These are phyloP conservation scores for Guadua angustifolia DNA, from an alignment of 176 grass and related monocot genomes.

Conservation along the genomic window DNA sequence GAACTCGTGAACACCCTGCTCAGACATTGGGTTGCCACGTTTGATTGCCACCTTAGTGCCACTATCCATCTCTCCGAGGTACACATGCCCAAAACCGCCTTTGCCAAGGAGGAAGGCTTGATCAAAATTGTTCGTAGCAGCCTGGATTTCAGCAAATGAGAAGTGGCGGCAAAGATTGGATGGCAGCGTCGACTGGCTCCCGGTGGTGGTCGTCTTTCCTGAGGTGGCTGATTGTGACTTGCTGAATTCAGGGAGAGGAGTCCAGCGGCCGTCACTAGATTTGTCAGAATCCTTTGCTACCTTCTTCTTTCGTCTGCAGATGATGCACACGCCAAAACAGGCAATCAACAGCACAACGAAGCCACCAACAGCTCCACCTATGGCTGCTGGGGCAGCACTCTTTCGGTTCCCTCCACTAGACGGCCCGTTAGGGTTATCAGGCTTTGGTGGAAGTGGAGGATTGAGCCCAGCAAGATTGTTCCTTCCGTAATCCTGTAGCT, in stretches of 20 bases:
- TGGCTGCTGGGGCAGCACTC: not conserved
- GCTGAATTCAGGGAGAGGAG: slow-evolving; percentile 46
- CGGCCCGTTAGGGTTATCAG: not conserved
- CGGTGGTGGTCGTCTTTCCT: too few species aligned
- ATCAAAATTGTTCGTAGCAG: slow-evolving; percentile 66
- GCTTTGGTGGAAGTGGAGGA: slow-evolving; percentile 15
- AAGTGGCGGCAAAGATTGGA: slow-evolving; percentile 67
- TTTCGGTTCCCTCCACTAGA: not conserved
- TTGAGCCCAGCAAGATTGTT: slow-evolving; percentile 67
- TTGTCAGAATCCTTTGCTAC: slow-evolving; percentile 33
- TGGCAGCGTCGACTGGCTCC: slow-evolving; percentile 56
- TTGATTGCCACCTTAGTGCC: slow-evolving; percentile 75
- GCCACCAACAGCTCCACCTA: slow-evolving; percentile 51
- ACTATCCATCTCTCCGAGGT: slow-evolving; percentile 56
- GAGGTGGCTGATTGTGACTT: slow-evolving; percentile 46
- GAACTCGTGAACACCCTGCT: slow-evolving; percentile 72
- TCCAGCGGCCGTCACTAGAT: slow-evolving; percentile 38
- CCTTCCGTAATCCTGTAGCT: slow-evolving; percentile 31
- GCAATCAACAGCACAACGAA: slow-evolving; percentile 22
- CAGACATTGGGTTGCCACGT: slow-evolving; percentile 60
- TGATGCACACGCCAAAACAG: slow-evolving; percentile 24
- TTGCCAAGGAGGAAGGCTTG: slow-evolving; percentile 62
- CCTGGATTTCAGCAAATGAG: slow-evolving; percentile 55
- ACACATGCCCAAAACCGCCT: slow-evolving; percentile 85
- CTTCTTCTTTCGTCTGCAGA: slow-evolving; percentile 59